These are phyloP conservation scores for Cucurbita pepo DNA, from an alignment of 306 rosid genomes.

Conservation along the genomic window DNA sequence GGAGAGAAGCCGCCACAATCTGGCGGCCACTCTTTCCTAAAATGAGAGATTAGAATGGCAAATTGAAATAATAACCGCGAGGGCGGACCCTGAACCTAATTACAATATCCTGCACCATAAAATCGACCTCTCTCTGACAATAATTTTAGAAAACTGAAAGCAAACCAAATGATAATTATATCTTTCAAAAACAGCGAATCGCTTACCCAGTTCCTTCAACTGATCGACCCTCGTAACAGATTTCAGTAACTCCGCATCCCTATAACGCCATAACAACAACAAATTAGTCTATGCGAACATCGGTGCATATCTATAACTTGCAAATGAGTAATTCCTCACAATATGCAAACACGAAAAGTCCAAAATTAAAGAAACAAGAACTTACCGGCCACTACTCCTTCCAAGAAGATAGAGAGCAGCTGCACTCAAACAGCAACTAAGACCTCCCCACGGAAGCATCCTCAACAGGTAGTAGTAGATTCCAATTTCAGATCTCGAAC, in stretches of 20 bases:
- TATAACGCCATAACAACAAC: slow-evolving; percentile 13
- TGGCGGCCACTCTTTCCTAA: background rate
- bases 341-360: background rate
- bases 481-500: slow-evolving; percentile 5
- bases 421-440: slow-evolving; percentile 89
- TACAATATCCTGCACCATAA: background rate
- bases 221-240: slow-evolving; percentile 73
- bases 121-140: background rate
- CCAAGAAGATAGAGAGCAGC: slow-evolving; percentile 95
- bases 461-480: slow-evolving; percentile 8
- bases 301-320: background rate
- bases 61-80: background rate
- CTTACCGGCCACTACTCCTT: slow-evolving; percentile 82
- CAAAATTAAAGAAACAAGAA: background rate
- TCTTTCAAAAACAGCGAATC: background rate
- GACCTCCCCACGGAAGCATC: slow-evolving; percentile 92
- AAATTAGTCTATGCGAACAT: background rate
- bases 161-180: background rate
- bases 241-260: slow-evolving; percentile 77
- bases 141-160: background rate
- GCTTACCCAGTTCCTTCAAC: slow-evolving; percentile 75
- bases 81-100: background rate
- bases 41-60: background rate
- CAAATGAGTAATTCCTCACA: background rate
- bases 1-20: background rate